Base-by-base conservation (phyloP, 441 rosid genomes). In the Erodium chrysanthum region DNA sequence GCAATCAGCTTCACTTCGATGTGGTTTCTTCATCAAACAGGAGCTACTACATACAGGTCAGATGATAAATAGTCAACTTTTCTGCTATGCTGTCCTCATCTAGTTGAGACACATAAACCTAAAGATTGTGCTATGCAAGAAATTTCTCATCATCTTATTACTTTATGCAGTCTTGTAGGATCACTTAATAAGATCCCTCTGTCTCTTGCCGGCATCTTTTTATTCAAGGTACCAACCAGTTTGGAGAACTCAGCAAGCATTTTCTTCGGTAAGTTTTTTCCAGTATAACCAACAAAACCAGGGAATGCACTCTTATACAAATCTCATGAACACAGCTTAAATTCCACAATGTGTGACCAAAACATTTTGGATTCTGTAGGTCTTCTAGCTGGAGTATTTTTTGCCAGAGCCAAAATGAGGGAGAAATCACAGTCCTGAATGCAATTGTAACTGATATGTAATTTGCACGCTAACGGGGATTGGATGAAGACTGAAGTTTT, bases 1-100 rank as follows among this genome's bases (percentile, higher is more conserved):
- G 97, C 96, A 27, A 94, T 94, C 79, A 94, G 99, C 85, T 91
- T 94, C 82, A 84, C 96, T 73, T 94, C 99, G 9, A 90, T 94
- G 96, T 94, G 99, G 99, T 94, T 94, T 86, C 97, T 94, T 74
- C 97, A 91, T 78, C 96, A 94, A 80, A 91, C 99, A 11, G 96
- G 97, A 67, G 97, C 97, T n/a, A 94, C 99, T 62, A 94, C 99
- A 0, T 91, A 91, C 79, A 94, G 99, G 99, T 89, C 80, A 68
- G 68, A 77, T 65, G 71, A 27, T 10, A 58, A 62, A 68, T 25
- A 17, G 7, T 50, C 33, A 0, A n/a, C 7, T 27, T 18, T 46
- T 27, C 64, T 56, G 4, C 18, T 29, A 15, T 27, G 35, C 66
- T 15, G n/a, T 23, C 40, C 29, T 61, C 40, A 22, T 25, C 17